Percentiles rank a stretch among this genome's conserved stretches.
Evolutionary conservation across 2,329 filamentous ascomycete species (phyloP).

Genomic region (Diaporthe longicolla): DNA sequence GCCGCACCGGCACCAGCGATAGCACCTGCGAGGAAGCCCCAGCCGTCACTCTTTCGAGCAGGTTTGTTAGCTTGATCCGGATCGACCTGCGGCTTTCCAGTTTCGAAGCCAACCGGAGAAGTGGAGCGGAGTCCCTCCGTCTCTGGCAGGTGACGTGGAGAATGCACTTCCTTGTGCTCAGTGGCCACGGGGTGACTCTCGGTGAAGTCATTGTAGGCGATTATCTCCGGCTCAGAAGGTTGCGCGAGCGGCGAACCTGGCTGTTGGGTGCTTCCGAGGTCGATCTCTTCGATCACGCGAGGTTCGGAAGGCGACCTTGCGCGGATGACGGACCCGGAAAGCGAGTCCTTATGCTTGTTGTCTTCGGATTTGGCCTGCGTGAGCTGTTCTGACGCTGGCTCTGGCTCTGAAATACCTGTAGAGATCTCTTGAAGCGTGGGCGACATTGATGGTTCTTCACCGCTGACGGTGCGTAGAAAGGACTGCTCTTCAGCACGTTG

Average conservation of each 20-base stretch:
- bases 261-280: neutral
- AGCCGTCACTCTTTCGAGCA: constrained; percentile 30
- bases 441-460: neutral
- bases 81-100: neutral
- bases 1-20: constrained; percentile 24
- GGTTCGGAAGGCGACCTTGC: neutral
- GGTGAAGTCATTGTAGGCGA: neutral
- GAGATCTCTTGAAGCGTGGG: neutral
- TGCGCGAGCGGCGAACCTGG: too few species aligned
- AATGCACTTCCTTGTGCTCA: neutral
- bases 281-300: neutral
- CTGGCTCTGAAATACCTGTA: neutral
- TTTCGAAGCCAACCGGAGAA: neutral
- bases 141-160: neutral
- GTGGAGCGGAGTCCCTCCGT: neutral
- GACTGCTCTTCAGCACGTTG: neutral
- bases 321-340: constrained; percentile 1
- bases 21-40: constrained; percentile 33
- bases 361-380: neutral
- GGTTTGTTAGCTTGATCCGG: neutral
- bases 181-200: neutral
- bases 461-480: neutral
- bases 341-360: neutral
- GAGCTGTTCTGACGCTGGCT: constrained; percentile 9
- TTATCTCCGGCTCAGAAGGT: neutral